phyloP scores from a whole-genome alignment of 805 yeast genomes.

The Kodamaea hsintzibuensis region DNA sequence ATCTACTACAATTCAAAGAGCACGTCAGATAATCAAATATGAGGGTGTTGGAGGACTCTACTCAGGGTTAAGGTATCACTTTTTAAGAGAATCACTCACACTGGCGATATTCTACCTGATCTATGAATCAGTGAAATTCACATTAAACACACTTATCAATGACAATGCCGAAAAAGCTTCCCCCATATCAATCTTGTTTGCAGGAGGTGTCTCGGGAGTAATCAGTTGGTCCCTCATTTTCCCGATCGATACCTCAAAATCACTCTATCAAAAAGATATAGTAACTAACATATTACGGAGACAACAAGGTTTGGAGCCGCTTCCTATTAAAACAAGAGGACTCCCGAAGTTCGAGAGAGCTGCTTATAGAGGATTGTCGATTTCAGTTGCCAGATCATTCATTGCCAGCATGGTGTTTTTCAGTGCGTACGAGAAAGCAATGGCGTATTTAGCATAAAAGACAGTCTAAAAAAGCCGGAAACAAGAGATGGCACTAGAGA shows the following conservation, averaged over 20 bases:
- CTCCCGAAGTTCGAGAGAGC: constrained; percentile 38
- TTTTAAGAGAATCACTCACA: constrained; percentile 67
- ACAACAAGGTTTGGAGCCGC: constrained; percentile 46
- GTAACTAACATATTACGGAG: constrained; percentile 64
- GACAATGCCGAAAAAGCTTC: constrained; percentile 27
- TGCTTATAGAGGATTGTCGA: constrained; percentile 77
- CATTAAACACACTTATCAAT: constrained; percentile 35
- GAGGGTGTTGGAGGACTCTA: constrained; percentile 69
- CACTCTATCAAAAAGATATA: constrained; percentile 71
- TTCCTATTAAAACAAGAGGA: constrained; percentile 32
- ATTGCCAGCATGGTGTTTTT: constrained; percentile 76
- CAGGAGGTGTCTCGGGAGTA: constrained; percentile 82
- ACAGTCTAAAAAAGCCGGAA: too few relatives aligned
- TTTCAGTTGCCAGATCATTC: constrained; percentile 70
- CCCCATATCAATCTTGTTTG: constrained; percentile 40
- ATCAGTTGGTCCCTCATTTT: constrained; percentile 73
- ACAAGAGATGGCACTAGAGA: too few relatives aligned
- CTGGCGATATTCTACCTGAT: constrained; percentile 73
- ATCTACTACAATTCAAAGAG: constrained; percentile 43
- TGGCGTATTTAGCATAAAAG: constrained; percentile 54
- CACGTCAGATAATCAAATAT: constrained; percentile 48
- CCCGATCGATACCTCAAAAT: constrained; percentile 80
- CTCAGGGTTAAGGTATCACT: constrained; percentile 70
- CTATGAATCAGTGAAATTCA: constrained; percentile 70
- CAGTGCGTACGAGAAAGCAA: constrained; percentile 65